phyloP scores from a whole-genome alignment of 2,329 filamentous ascomycete genomes.

The Blastomyces silverae region DNA sequence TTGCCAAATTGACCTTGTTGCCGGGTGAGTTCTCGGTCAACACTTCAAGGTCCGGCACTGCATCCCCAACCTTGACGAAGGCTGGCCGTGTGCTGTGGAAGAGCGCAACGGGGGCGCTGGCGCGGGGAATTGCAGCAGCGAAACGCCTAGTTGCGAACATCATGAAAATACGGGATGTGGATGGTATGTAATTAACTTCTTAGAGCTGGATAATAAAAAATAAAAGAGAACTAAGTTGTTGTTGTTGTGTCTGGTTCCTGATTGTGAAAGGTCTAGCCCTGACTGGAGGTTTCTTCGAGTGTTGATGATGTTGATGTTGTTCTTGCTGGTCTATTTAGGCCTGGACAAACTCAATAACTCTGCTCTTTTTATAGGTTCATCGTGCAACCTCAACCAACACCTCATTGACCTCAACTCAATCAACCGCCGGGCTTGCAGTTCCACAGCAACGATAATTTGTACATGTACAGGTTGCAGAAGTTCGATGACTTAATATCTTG shows the following conservation, averaged over 20 bases:
- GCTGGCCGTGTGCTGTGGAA: slow-evolving; percentile 38
- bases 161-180: not conserved
- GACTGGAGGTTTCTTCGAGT: not conserved
- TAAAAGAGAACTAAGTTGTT: not conserved
- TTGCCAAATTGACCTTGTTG: slow-evolving; percentile 80
- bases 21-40: slow-evolving; percentile 80
- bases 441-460: not conserved
- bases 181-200: not conserved
- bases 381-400: not conserved
- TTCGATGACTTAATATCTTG: not conserved
- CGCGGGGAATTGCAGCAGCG: slow-evolving; percentile 28
- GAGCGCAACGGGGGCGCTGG: slow-evolving; percentile 27
- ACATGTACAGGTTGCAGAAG: not conserved
- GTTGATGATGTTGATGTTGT: no score
- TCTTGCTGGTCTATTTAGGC: not conserved
- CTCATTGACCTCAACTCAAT: not conserved
- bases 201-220: not conserved
- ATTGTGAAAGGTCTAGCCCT: not conserved
- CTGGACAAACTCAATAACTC: not conserved
- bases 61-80: slow-evolving; percentile 68
- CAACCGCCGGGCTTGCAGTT: not conserved
- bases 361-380: not conserved
- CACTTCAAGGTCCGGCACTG: slow-evolving; percentile 67
- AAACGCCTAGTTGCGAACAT: slow-evolving; percentile 39
- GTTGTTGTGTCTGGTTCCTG: not conserved